phyloP scores from a whole-genome alignment of 805 yeast species.

The Metschnikowia henanensis region DNA sequence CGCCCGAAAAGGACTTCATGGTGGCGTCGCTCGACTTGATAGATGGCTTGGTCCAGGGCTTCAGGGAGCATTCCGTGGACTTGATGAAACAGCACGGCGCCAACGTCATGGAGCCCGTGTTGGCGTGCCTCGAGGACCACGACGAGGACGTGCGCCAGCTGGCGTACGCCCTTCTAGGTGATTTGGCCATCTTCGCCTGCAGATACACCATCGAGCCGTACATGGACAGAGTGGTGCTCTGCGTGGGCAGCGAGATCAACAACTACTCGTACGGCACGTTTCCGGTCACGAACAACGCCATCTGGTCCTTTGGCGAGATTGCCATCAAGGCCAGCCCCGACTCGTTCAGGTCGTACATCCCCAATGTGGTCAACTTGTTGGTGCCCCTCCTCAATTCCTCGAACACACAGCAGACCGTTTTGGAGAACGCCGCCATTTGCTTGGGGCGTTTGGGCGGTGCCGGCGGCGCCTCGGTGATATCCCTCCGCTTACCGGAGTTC shows the following conservation, averaged over 20 bases:
- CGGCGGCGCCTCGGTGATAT: slow-evolving; percentile 52
- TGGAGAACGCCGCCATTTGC: slow-evolving; percentile 88
- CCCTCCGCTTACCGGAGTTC: slow-evolving; percentile 58
- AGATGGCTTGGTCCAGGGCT: slow-evolving; percentile 92
- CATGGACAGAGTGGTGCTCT: slow-evolving; percentile 54
- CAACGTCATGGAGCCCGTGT: slow-evolving; percentile 57
- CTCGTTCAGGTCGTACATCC: slow-evolving; percentile 51
- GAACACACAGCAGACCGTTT: slow-evolving; percentile 59
- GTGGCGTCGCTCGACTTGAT: slow-evolving; percentile 87
- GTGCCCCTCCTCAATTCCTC: slow-evolving; percentile 57
- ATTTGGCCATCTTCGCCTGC: slow-evolving; percentile 65
- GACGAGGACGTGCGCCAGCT: slow-evolving; percentile 90
- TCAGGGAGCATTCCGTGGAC: slow-evolving; percentile 61
- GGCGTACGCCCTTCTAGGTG: slow-evolving; percentile 89
- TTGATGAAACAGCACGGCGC: slow-evolving; percentile 43
- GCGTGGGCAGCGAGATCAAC: slow-evolving; percentile 68
- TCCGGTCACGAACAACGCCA: slow-evolving; percentile 83
- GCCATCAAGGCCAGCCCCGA: slow-evolving; percentile 54
- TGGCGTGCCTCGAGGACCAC: slow-evolving; percentile 72
- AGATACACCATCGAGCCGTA: slow-evolving; percentile 47
- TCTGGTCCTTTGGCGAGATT: slow-evolving; percentile 93
- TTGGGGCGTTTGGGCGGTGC: slow-evolving; percentile 74
- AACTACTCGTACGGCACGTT: slow-evolving; percentile 48
- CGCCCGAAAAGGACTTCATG: slow-evolving; percentile 88
- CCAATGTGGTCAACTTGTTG: slow-evolving; percentile 53